Evolutionary conservation across 352 stramenopile genomes (phyloP), one percentile per base, ranked within the genome.

Genomic region (Phytophthora pseudosyringae): DNA sequence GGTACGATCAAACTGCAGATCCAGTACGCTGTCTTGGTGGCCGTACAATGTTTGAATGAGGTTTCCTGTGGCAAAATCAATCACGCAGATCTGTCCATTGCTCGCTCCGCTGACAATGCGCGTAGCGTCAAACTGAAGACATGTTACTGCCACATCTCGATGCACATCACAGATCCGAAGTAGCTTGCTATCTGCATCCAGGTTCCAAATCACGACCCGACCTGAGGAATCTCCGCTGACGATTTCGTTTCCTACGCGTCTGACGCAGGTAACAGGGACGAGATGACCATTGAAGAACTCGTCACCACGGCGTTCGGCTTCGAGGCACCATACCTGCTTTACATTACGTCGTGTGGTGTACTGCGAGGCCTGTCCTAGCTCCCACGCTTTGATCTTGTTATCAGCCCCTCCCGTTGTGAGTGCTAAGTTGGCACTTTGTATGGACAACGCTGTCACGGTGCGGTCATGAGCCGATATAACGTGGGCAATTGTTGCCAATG

Each of bases 1-100:
- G 35, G 77, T 88, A 6, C 80, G 81, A 60, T 94, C 86, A 32
- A 93, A 89, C 51, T 94, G 83, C 11, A 93, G 51, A 50, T 94
- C 86, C 7, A 93, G 47, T 1, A 94, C 47, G 10, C 50, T 75
- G 0, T 71, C 46, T 32, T 60, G 43, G 48, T 93, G 81, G 1
- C 77, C 82, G 9, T 76, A 59, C 4, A 94, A 69, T 4, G 83
- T 91, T 47, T 94, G 83, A 6, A 92, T 54, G 5, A 92, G 60
- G 35, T 87, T 75, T 10, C 83, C 80, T 0, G 82, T 91, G 16
- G 85, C 82, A 46, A 94, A 90, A 58, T 94, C 83, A 4, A 78
- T 86, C 15, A 94, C 77, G 31, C 78, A 92, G 35, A 94, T 86
- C 0, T 72, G 68, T 2, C 83, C 83, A 25, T 74, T 77, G 3